These are phyloP conservation scores for Russula earlei DNA, from an alignment of 768 basidiomycete species.

Conservation along the genomic window DNA sequence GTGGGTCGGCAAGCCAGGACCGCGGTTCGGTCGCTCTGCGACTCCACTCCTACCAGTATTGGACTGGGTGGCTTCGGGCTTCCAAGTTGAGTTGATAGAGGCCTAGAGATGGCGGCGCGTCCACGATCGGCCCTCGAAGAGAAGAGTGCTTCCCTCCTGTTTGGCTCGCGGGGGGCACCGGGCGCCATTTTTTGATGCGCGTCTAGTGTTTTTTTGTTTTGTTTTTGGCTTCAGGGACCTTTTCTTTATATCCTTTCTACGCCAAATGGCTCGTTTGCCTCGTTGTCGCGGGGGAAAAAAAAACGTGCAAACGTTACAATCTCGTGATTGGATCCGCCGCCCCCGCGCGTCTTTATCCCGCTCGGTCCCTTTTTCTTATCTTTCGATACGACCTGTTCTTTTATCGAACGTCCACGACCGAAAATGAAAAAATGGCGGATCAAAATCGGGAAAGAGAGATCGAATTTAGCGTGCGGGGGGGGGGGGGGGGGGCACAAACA, in stretches of 20 bases:
- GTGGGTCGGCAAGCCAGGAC: too few species aligned
- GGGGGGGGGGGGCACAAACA: not conserved
- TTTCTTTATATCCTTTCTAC: too few species aligned
- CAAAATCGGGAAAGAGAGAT: not conserved
- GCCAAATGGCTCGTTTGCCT: too few species aligned
- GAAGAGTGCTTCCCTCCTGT: not conserved
- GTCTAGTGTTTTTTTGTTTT: not conserved
- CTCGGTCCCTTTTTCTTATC: not conserved
- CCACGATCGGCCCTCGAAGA: conserved; percentile 4
- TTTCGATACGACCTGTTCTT: not conserved
- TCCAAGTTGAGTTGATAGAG: too few species aligned
- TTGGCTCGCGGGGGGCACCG: not conserved
- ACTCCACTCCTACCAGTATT: too few species aligned
- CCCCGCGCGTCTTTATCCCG: not conserved
- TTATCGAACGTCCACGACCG: not conserved
- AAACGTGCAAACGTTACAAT: not conserved
- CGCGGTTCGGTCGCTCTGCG: not conserved
- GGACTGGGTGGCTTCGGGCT: too few species aligned
- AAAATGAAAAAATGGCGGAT: not conserved
- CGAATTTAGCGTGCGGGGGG: not conserved
- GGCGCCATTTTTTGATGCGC: not conserved
- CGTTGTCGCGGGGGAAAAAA: conserved; percentile 1
- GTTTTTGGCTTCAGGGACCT: not conserved
- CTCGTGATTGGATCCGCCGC: conserved; percentile 8
- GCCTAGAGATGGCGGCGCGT: too few species aligned